These are phyloP conservation scores for Helichrysum umbraculigerum DNA, from an alignment of 129 eudicot species.

Conservation along the genomic window DNA sequence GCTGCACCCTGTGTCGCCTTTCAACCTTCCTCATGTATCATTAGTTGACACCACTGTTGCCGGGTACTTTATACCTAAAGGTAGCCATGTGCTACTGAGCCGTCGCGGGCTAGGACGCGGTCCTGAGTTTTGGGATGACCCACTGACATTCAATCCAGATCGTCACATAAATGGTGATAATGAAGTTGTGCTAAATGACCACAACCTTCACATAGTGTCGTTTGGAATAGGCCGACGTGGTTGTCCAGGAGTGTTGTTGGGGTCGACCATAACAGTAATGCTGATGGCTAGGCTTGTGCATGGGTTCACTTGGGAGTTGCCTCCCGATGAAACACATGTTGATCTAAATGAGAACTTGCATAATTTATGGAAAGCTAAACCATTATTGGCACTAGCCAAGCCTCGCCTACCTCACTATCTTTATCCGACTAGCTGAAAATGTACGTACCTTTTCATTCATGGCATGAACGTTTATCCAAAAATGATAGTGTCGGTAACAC, in stretches of 20 bases:
- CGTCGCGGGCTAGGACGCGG: background rate
- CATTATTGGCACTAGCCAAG: background rate
- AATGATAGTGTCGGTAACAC: too few species aligned
- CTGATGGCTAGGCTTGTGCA: slow-evolving; percentile 5
- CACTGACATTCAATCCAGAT: background rate
- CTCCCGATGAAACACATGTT: background rate
- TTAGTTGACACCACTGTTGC: background rate
- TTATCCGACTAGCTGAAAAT: background rate
- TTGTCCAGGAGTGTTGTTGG: slow-evolving; percentile 4
- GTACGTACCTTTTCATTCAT: background rate
- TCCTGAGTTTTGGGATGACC: background rate
- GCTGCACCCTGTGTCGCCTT: background rate
- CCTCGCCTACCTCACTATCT: slow-evolving; percentile 5
- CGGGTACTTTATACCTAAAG: slow-evolving; percentile 9
- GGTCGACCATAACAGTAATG: background rate
- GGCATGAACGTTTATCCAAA: background rate
- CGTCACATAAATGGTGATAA: background rate
- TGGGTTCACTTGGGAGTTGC: slow-evolving; percentile 4
- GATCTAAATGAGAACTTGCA: background rate
- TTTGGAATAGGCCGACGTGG: slow-evolving; percentile 3
- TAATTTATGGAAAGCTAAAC: slow-evolving; percentile 11
- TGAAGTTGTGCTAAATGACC: background rate
- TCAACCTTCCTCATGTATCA: slow-evolving; percentile 5
- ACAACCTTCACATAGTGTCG: slow-evolving; percentile 1
- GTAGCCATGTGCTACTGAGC: slow-evolving; percentile 9